Percentiles rank a stretch among this genome's conserved stretches.
These are phyloP conservation scores for Sporisorium scitamineum DNA, from an alignment of 1,284 basidiomycete species.

Conservation along the genomic window DNA sequence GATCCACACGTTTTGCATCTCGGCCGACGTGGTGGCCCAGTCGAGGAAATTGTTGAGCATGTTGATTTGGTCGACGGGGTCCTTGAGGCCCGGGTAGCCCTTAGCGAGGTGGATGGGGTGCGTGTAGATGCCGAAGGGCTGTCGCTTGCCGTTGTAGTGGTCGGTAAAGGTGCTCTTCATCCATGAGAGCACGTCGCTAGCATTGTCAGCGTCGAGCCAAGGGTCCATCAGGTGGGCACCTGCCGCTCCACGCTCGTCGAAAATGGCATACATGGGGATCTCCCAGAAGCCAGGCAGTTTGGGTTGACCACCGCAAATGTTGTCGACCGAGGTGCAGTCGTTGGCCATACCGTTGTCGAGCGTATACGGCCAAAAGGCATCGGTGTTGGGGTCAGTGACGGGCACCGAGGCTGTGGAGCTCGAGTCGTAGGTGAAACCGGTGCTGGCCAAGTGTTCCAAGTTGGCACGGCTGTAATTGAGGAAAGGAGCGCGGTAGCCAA, in stretches of 20 bases:
- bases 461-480: conserved; percentile 78
- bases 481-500: conserved; percentile 83
- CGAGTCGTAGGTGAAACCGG: conserved; percentile 80
- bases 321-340: conserved; percentile 75
- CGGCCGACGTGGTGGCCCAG: conserved; percentile 74
- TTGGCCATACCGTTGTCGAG: conserved; percentile 79
- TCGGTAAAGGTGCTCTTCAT: conserved; percentile 81
- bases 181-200: conserved; percentile 75
- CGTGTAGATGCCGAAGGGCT: conserved; percentile 84
- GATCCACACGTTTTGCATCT: conserved; percentile 78
- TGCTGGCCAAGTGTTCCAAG: conserved; percentile 74
- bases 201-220: conserved; percentile 74
- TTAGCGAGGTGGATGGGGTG: conserved; percentile 84
- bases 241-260: conserved; percentile 50
- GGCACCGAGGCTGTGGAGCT: conserved; percentile 77
- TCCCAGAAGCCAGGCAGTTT: conserved; percentile 76
- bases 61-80: conserved; percentile 47
- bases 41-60: conserved; percentile 83
- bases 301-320: conserved; percentile 78
- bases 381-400: conserved; percentile 77
- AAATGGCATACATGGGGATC: conserved; percentile 59
- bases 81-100: conserved; percentile 63
- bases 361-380: conserved; percentile 74
- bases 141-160: conserved; percentile 76
- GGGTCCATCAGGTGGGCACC: conserved; percentile 79